These are phyloP conservation scores for Venturiaceae sp. DNA, from an alignment of 2,329 filamentous ascomycete genomes.

Conservation along the genomic window DNA sequence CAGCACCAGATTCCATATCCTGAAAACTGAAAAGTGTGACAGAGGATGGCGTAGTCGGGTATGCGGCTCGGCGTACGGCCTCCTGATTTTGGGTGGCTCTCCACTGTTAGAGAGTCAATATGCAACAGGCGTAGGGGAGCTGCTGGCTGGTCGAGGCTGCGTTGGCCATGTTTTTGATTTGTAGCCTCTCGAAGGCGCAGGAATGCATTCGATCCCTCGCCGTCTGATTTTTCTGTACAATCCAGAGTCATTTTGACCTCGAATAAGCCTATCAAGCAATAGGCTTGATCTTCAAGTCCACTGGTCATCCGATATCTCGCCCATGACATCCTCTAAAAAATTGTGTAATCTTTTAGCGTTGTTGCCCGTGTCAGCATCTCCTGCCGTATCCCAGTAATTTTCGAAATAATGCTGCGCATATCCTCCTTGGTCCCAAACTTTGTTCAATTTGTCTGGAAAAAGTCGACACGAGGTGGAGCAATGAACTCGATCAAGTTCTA, in stretches of 20 bases:
- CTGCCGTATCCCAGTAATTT: conserved; percentile 6
- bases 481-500: conserved; percentile 9
- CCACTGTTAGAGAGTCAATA: background rate
- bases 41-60: background rate
- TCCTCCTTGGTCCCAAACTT: background rate
- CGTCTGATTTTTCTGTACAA: background rate
- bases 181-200: background rate
- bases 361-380: background rate
- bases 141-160: background rate
- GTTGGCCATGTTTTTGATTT: background rate
- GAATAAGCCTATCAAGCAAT: conserved; percentile 5
- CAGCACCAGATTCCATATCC: background rate
- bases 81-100: background rate
- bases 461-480: conserved; percentile 3
- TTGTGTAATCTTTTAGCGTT: background rate
- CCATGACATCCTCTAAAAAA: conserved; percentile 4
- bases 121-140: background rate
- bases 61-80: background rate
- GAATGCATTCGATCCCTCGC: conserved; percentile 3
- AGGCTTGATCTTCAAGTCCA: conserved; percentile 5
- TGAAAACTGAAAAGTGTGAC: background rate
- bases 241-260: background rate
- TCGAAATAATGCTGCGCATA: background rate
- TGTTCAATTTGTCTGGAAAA: background rate
- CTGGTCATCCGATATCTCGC: background rate